Conservation (phyloP, 148 eudicot genomes). For the Fagopyrum homotropicum region DNA sequence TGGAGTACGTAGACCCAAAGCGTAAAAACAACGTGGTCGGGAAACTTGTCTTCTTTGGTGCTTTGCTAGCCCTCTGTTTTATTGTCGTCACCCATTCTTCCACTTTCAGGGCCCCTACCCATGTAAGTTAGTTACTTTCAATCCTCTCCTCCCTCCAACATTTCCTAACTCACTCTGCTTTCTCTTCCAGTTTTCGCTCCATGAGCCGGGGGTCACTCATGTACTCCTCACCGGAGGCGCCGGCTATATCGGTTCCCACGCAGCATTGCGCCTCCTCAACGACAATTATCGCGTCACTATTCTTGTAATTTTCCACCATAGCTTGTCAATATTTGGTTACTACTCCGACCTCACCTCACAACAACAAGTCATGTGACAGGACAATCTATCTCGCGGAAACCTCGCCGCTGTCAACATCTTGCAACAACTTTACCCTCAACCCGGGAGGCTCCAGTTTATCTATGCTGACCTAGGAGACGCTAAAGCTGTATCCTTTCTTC, state of each 20-base stretch:
- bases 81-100: conserved; percentile 55
- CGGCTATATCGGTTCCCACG: conserved; percentile 96
- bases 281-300: conserved; percentile 83
- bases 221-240: conserved; percentile 97
- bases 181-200: conserved; percentile 55
- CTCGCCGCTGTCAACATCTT: conserved; percentile 70
- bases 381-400: conserved; percentile 89
- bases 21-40: conserved; percentile 41
- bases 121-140: conserved; percentile 34
- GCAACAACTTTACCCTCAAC: conserved; percentile 69
- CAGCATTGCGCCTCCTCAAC: conserved; percentile 70
- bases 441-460: conserved; percentile 77
- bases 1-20: conserved; percentile 62
- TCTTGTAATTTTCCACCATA: conserved; percentile 42
- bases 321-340: too few relatives aligned
- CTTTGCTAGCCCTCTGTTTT: conserved; percentile 52
- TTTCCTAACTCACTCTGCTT: not conserved
- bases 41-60: conserved; percentile 46
- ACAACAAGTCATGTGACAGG: conserved; percentile 26
- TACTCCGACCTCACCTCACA: too few relatives aligned
- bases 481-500: conserved; percentile 53
- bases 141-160: conserved; percentile 4
- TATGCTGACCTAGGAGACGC: conserved; percentile 88
- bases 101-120: conserved; percentile 43
- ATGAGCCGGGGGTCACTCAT: conserved; percentile 73